These are phyloP conservation scores for Anaeramoeba ignava DNA, from an alignment of 78 protist genomes.

Conservation along the genomic window DNA sequence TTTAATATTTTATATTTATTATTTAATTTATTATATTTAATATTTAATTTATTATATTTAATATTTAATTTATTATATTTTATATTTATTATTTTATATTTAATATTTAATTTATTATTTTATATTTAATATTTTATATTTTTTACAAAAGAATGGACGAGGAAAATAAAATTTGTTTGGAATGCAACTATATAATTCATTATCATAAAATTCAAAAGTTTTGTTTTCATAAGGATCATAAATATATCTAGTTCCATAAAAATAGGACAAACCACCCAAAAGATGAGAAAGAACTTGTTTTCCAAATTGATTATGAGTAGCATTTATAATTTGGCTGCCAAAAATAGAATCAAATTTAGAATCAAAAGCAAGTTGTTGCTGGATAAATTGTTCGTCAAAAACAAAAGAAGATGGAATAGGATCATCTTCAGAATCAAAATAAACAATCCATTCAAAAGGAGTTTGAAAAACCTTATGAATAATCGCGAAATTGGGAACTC, in stretches of 20 bases:
- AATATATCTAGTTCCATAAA: not conserved
- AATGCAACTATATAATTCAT: not conserved
- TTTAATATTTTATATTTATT: no score
- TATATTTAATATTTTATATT: no score
- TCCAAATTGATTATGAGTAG: not conserved
- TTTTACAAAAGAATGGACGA: slow-evolving; percentile 3
- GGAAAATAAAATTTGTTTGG: not conserved
- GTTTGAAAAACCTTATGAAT: not conserved
- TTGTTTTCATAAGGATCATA: not conserved
- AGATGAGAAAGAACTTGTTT: not conserved
- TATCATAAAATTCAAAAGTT: not conserved
- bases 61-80: no score
- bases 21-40: no score
- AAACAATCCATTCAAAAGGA: not conserved
- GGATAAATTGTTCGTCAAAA: not conserved
- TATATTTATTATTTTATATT: no score
- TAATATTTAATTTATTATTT: no score
- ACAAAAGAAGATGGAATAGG: not conserved
- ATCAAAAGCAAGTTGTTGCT: not conserved
- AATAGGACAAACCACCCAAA: not conserved
- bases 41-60: no score
- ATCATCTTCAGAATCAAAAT: not conserved
- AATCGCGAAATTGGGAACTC: not conserved
- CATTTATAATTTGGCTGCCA: not conserved
- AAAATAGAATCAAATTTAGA: not conserved